Percentiles rank a stretch among this genome's conserved stretches.
Conservation (phyloP, 352 stramenopile genomes). For the Plasmopara viticola region DNA sequence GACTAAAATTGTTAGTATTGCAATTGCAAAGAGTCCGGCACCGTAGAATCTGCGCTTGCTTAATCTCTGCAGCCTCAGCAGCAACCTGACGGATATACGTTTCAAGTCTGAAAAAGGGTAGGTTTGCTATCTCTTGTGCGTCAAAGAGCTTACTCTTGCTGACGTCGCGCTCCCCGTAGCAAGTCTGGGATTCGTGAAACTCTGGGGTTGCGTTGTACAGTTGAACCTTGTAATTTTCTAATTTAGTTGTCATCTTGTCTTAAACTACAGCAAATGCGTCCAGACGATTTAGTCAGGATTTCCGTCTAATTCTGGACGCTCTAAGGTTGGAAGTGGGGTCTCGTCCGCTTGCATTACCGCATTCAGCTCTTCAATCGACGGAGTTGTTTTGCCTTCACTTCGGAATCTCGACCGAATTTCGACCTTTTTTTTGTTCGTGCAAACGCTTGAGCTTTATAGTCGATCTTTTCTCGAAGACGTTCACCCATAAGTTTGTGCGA, state of each 20-base stretch:
- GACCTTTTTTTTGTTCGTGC: conserved; percentile 15
- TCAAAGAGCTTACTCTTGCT: conserved; percentile 24
- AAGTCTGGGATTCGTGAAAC: conserved; percentile 51
- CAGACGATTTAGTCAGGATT: conserved; percentile 50
- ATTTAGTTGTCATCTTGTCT: conserved; percentile 24
- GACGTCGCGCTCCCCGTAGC: conserved; percentile 44
- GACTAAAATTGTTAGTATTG: too few relatives aligned
- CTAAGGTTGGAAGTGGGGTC: conserved; percentile 19
- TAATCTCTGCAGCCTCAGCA: conserved; percentile 19
- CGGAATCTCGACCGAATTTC: conserved; percentile 18
- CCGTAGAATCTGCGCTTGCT: conserved; percentile 6
- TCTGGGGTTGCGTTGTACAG: conserved; percentile 39
- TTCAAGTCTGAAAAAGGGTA: conserved; percentile 22
- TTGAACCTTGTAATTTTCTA: conserved; percentile 45
- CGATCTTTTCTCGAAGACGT: conserved; percentile 18
- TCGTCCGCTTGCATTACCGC: conserved; percentile 13
- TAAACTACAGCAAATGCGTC: conserved; percentile 68
- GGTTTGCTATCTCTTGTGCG: conserved; percentile 12
- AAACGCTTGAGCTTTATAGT: conserved; percentile 19
- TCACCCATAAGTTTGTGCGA: conserved; percentile 37
- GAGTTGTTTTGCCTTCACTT: conserved; percentile 18
- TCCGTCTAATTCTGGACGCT: conserved; percentile 22
- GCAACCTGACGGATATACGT: conserved; percentile 21
- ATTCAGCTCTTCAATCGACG: conserved; percentile 18
- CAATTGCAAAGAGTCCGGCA: too few relatives aligned